Evolutionary conservation across 352 stramenopile genomes (phyloP).

Genomic region (Phytophthora tubulina): DNA sequence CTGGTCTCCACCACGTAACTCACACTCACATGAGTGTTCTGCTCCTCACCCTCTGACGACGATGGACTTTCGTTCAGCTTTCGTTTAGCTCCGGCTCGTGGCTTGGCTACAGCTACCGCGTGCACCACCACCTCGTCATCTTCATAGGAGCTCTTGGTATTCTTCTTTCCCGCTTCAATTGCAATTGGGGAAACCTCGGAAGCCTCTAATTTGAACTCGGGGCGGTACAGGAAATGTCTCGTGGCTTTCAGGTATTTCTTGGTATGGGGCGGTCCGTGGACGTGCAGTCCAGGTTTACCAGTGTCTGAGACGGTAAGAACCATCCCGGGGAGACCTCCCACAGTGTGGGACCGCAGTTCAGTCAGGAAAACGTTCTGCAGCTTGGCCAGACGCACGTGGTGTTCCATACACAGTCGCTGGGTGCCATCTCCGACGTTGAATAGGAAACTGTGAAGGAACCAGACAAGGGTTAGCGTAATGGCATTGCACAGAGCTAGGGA

Average conservation of each 20-base stretch:
- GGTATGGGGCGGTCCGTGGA: constrained; percentile 80
- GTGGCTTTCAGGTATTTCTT: constrained; percentile 78
- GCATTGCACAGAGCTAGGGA: constrained; percentile 1
- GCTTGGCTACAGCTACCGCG: constrained; percentile 48
- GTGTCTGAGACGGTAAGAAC: constrained; percentile 91
- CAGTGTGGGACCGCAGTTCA: constrained; percentile 76
- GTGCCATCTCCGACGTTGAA: constrained; percentile 93
- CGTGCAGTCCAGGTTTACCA: constrained; percentile 74
- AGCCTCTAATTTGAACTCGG: constrained; percentile 63
- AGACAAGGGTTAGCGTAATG: constrained; percentile 17
- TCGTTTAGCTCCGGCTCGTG: constrained; percentile 58
- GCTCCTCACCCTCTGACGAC: constrained; percentile 11
- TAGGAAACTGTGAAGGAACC: constrained; percentile 63
- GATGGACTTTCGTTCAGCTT: constrained; percentile 55
- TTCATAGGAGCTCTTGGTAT: constrained; percentile 46
- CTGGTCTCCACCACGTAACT: constrained; percentile 85
- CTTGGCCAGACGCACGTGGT: constrained; percentile 89
- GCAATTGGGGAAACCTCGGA: constrained; percentile 39
- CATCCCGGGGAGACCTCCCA: constrained; percentile 90
- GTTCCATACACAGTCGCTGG: constrained; percentile 93
- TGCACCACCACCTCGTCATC: constrained; percentile 71
- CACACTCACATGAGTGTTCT: constrained; percentile 52
- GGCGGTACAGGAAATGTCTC: constrained; percentile 85
- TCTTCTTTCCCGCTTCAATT: constrained; percentile 11
- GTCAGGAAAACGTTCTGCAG: constrained; percentile 88